Evolutionary conservation across 2,329 filamentous ascomycete genomes (phyloP), one percentile per base, ranked within the genome.

Genomic region (Penicillium digitatum): DNA sequence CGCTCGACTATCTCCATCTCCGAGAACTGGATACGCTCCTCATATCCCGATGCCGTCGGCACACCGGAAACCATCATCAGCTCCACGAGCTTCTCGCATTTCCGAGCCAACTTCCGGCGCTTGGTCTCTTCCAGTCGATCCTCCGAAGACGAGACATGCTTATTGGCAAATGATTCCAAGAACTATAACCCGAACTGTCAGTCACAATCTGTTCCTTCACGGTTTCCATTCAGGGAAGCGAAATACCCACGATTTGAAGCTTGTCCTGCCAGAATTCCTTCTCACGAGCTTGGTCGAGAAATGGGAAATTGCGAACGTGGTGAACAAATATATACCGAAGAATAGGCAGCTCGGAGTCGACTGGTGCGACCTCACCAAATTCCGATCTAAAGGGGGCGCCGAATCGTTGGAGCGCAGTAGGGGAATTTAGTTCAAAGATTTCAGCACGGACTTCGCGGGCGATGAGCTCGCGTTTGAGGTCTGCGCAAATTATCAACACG

Each of bases 261-360:
- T 95, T 97, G 71, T 97, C 91, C 77, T 99, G 94, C 94, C 94
- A 99, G 69, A 99, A 99, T 76, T 99, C 94, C 82, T 97, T 96
- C 81, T 99, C 94, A 69, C 85, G 88, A 22, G 94, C 94, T 79
- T 95, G 90, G 75, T 99, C 91, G 61, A 99, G 83, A 70, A 99
- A 99, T 1, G 94, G 94, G 67, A 99, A 99, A 67, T 97, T 95
- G 68, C 94, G 90, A 56, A 99, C 86, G 85, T 97, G 92, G 71
- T 97, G 88, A 52, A 97, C 94, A 71, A 99, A 99, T 69, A 99
- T 96, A 77, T 94, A 97, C 62, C 94, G 85, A 58, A 99, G 80
- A 59, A 99, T 88, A 18, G 94, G 94, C 27, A 99, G 81, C 66
- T 97, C 93, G 2, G 92, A 96, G 69, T 99, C 91, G 57, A 95